phyloP scores from a whole-genome alignment of 2,329 filamentous ascomycete genomes.

The Byssothecium circinans region DNA sequence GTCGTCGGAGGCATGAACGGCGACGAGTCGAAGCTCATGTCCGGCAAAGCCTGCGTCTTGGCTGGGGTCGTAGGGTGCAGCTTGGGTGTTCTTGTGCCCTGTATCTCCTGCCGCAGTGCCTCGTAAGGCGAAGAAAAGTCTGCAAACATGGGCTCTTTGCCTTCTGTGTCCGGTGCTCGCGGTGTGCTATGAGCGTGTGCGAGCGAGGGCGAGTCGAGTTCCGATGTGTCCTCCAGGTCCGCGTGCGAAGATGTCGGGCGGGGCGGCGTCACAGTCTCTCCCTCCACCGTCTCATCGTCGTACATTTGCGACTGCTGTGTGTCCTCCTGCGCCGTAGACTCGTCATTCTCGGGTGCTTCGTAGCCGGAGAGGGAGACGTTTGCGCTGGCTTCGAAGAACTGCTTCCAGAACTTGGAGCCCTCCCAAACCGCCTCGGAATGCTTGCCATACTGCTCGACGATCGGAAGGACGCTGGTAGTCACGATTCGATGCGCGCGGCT shows the following conservation, averaged over 20 bases:
- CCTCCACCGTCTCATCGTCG: conserved; percentile 49
- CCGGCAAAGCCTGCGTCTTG: conserved; percentile 37
- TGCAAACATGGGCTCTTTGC: conserved; percentile 54
- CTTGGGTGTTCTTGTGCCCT: conserved; percentile 36
- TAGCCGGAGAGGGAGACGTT: conserved; percentile 96
- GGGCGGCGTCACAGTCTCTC: conserved; percentile 34
- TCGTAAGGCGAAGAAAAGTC: conserved; percentile 78
- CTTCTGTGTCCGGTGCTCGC: conserved; percentile 37
- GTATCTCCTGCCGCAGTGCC: conserved; percentile 67
- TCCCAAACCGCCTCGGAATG: conserved; percentile 96
- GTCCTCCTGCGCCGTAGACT: conserved; percentile 54
- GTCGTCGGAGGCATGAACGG: conserved; percentile 52
- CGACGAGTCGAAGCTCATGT: conserved; percentile 53
- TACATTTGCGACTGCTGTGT: conserved; percentile 41
- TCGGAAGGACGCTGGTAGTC: conserved; percentile 85
- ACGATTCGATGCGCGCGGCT: conserved; percentile 96
- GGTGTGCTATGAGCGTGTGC: conserved; percentile 63
- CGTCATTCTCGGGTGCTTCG: conserved; percentile 70
- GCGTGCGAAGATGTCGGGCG: conserved; percentile 37
- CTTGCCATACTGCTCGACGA: conserved; percentile 93
- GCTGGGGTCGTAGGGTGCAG: conserved; percentile 42
- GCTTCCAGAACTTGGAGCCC: conserved; percentile 99
- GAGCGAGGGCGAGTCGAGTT: conserved; percentile 63
- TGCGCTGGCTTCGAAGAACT: conserved; percentile 98
- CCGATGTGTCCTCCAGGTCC: conserved; percentile 60